phyloP scores from a whole-genome alignment of 805 yeast genomes.

The Candida andamanensis region DNA sequence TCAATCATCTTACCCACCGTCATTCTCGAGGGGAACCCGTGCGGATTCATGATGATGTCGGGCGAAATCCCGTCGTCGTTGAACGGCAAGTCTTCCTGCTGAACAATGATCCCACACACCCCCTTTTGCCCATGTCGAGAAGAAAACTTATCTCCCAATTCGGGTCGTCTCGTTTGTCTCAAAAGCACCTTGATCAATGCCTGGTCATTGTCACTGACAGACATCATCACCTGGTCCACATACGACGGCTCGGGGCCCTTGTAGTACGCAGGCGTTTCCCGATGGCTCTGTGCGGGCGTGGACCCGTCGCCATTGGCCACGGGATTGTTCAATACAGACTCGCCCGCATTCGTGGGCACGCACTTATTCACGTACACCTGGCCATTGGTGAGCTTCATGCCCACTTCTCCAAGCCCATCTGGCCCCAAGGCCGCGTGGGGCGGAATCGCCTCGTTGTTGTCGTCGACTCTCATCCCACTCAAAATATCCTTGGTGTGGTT shows the following conservation, averaged over 20 bases:
- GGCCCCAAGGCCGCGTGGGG: conserved; percentile 86
- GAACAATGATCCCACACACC: conserved; percentile 97
- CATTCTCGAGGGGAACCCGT: conserved; percentile 99
- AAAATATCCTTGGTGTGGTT: conserved; percentile 90
- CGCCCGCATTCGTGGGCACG: conserved; percentile 83
- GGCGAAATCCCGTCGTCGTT: conserved; percentile 89
- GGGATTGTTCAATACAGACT: conserved; percentile 41
- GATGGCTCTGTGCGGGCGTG: conserved; percentile 52
- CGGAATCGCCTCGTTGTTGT: conserved; percentile 73
- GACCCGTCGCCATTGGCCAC: conserved; percentile 4
- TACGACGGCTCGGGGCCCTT: conserved; percentile 95
- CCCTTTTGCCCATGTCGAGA: conserved; percentile 99
- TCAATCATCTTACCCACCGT: conserved; percentile 99
- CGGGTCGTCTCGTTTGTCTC: conserved; percentile 96
- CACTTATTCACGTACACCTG: conserved; percentile 92
- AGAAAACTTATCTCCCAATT: conserved; percentile 94
- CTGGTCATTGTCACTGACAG: conserved; percentile 92
- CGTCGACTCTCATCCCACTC: conserved; percentile 86
- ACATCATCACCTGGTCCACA: conserved; percentile 96
- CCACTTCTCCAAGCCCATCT: conserved; percentile 96
- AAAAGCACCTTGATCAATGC: conserved; percentile 87
- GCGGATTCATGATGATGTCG: conserved; percentile 97
- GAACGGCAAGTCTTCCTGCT: conserved; percentile 95
- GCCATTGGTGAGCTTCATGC: conserved; percentile 83
- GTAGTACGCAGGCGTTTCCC: conserved; percentile 88